These are phyloP conservation scores for Clitopilus hobsonii DNA, from an alignment of 768 basidiomycete species.

Conservation along the genomic window DNA sequence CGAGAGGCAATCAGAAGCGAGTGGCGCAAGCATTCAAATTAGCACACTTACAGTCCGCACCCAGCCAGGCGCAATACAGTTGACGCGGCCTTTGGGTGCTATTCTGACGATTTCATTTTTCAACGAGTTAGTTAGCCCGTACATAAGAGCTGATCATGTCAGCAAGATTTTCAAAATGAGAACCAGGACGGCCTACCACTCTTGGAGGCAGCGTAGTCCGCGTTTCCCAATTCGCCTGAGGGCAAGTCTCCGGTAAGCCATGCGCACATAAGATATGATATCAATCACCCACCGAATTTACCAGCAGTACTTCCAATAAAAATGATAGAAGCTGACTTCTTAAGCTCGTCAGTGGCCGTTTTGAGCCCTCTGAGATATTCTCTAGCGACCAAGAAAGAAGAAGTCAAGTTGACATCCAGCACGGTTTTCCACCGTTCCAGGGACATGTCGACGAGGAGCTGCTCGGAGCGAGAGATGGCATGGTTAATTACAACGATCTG, in stretches of 20 bases:
- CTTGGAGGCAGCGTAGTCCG: slow-evolving; percentile 64
- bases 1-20: not conserved
- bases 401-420: slow-evolving; percentile 59
- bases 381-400: slow-evolving; percentile 61
- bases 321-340: slow-evolving; percentile 55
- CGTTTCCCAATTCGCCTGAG: slow-evolving; percentile 56
- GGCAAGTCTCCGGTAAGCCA: not conserved
- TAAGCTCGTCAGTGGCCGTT: slow-evolving; percentile 29
- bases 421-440: slow-evolving; percentile 63
- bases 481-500: slow-evolving; percentile 63
- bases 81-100: slow-evolving; percentile 67
- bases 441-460: slow-evolving; percentile 52
- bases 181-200: slow-evolving; percentile 41
- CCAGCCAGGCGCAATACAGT: slow-evolving; percentile 68
- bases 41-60: slow-evolving; percentile 39
- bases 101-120: slow-evolving; percentile 82
- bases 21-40: too few relatives aligned
- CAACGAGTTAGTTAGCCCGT: slow-evolving; percentile 59
- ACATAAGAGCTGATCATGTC: slow-evolving; percentile 54
- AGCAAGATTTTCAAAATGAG: not conserved
- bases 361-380: slow-evolving; percentile 52
- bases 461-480: slow-evolving; percentile 41
- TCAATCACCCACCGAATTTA: slow-evolving; percentile 45
- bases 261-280: not conserved
- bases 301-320: slow-evolving; percentile 71